Base-by-base conservation (phyloP, 2,329 filamentous ascomycete genomes). In the Venturia pyrina region DNA sequence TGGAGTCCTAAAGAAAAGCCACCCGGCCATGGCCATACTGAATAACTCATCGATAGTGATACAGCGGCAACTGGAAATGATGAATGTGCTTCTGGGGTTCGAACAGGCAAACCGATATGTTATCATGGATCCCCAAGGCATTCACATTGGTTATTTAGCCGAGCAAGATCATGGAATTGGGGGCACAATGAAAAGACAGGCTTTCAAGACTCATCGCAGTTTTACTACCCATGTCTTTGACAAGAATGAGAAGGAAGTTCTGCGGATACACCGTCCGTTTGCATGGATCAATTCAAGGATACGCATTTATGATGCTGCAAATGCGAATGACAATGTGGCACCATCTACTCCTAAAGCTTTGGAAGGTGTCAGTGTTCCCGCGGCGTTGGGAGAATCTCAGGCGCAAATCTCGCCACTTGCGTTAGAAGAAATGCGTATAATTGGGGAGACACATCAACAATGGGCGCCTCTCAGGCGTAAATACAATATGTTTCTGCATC, bases 141-240 rank as follows among this genome's bases (percentile, higher is more conserved):
- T 84, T 66, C 85, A 86, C 68, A 79, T 88, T 56, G 86, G 86
- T 15, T 88, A 85, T 69, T 82, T 88, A 71, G 85, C 84, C 41
- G 86, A 88, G 73, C 81, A 83, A 70, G 86, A 87, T 60, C 82
- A 82, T 67, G 84, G 85, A 1, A 75, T 88, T 65, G 83, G 80
- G 1, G 82, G 77, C 65, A 79, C 81, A 40, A 76, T 88, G 72
- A 79, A 80, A 19, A 78, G 86, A 65, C 86, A 88, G 71, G 82
- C 83, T 78, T 83, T 85, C 69, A 80, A 78, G 68, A 88, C 85
- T 2, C 85, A 88, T 72, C 77, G 86, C 53, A 83, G 83, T 67
- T 88, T 88, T 68, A 86, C 85, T 17, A 85, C 85, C 5, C 84
- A 87, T 73, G 84, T 88, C 2, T 88, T 88, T 73, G 85, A 88